phyloP scores from a whole-genome alignment of 1,284 basidiomycete genomes.

The Cerrena zonata region DNA sequence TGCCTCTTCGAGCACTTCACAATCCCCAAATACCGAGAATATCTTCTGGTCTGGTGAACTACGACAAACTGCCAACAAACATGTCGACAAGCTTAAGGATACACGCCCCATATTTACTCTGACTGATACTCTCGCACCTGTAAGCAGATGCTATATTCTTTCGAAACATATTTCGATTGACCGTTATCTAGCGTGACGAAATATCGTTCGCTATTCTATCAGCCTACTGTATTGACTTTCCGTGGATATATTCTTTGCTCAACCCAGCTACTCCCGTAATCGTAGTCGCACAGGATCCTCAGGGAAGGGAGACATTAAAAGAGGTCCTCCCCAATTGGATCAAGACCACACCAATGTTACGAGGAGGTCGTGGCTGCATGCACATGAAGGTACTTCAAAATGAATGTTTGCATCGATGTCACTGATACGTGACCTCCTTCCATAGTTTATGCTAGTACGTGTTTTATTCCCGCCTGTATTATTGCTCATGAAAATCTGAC shows the following conservation, averaged over 20 bases:
- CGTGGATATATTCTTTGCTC: slow-evolving; percentile 70
- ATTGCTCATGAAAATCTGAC: not conserved
- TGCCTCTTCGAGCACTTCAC: not conserved
- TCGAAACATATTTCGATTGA: not conserved
- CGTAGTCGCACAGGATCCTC: slow-evolving; percentile 47
- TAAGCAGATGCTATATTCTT: slow-evolving; percentile 26
- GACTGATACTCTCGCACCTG: slow-evolving; percentile 59
- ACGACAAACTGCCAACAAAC: slow-evolving; percentile 63
- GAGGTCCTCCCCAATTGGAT: slow-evolving; percentile 70
- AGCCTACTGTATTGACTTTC: slow-evolving; percentile 53
- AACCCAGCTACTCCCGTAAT: slow-evolving; percentile 62
- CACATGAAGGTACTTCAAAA: slow-evolving; percentile 65
- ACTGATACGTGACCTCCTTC: slow-evolving; percentile 6
- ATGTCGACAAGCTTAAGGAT: slow-evolving; percentile 54
- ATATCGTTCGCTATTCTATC: slow-evolving; percentile 69
- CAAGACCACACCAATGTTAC: slow-evolving; percentile 57
- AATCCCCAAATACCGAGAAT: not conserved
- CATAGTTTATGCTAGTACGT: slow-evolving; percentile 64
- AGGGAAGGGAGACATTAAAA: slow-evolving; percentile 45
- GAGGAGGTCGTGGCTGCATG: slow-evolving; percentile 63
- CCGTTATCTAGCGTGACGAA: slow-evolving; percentile 29
- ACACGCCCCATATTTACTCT: slow-evolving; percentile 56
- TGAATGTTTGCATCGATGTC: not conserved
- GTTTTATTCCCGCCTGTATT: not conserved
- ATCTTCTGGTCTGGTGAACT: slow-evolving; percentile 68